Evolutionary conservation across 2,329 filamentous ascomycete genomes (phyloP).

Genomic region (Bertia moriformis): DNA sequence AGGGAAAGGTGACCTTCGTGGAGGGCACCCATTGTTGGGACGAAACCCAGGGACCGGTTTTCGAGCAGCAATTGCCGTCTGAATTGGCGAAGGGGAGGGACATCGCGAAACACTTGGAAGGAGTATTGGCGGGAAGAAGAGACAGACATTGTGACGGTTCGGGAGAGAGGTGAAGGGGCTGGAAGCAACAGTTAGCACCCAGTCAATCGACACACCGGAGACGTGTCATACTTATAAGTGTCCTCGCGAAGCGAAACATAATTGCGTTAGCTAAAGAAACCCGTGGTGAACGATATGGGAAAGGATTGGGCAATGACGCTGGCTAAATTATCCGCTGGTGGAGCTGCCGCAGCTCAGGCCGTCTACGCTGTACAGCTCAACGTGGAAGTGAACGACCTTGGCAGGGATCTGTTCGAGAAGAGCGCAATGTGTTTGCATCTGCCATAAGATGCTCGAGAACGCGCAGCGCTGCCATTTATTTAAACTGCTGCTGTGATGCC

Average conservation of each 20-base stretch:
- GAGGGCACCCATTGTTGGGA: conserved; percentile 57
- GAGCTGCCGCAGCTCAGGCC: not conserved
- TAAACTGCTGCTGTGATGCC: not conserved
- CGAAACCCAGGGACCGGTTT: conserved; percentile 43
- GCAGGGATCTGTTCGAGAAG: no score
- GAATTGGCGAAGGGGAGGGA: conserved; percentile 35
- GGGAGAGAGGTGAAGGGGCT: no score
- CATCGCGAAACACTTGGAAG: conserved; percentile 39
- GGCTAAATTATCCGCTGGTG: no score
- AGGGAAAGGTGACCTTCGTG: conserved; percentile 52
- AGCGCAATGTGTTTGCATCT: no score
- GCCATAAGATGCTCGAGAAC: no score
- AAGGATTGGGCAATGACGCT: not conserved
- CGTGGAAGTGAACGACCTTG: no score
- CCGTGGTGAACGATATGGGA: not conserved
- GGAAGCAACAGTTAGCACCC: no score
- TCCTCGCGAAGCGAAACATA: not conserved
- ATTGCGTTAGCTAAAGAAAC: not conserved
- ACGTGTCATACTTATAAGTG: not conserved
- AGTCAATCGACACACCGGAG: no score
- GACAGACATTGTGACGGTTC: no score
- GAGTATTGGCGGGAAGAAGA: conserved; percentile 2
- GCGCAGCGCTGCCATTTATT: no score
- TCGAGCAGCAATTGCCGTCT: conserved; percentile 32
- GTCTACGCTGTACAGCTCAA: no score